Evolutionary conservation across 1,139 yeast species (phyloP), one percentile per base, ranked within the genome.

Genomic region (Arxiozyma telluris): DNA sequence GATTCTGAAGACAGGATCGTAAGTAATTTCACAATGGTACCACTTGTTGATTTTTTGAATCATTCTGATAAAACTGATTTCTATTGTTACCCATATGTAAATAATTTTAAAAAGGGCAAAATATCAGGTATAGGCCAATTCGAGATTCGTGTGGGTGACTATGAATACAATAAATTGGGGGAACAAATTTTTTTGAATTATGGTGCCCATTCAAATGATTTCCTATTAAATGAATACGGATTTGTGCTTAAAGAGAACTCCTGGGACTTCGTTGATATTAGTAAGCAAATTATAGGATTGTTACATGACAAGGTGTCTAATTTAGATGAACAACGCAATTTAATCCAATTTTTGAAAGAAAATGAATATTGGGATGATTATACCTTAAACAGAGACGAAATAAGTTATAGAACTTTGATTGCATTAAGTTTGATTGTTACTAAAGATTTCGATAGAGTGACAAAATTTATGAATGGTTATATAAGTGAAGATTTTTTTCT

Each of bases 11-110:
- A 55, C 51, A 77, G 62, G 22, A 48, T 25, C 1, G 52, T 54
- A 17, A 90, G 86, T 61, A 86, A 88, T 64, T 84, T 90, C 70
- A 88, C 98, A 1, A 73, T 93, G 81, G 97, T 94, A 0, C 98
- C 98, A 0, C 84, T 75, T 59, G 91, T 91, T 17, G 98, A 93
- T 72, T 87, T 87, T 65, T 73, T 93, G 54, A 93, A 93, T 70
- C 98, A 93, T 69, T 73, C 81, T 12, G 70, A 77, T 41, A 74
- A 74, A 1, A 81, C 58, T 54, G 56, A 59, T 55, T 45, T 45
- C 1, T 65, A 62, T 44, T 67, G 70, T 48, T 61, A 56, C 52
- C 71, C 69, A 20, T 52, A 57, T 23, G 51, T 63, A 17, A 51
- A 57, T 22, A 49, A 51, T 30, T 46, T 52, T 6, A 50, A 55